Percentiles rank a stretch among this genome's conserved stretches.
These are phyloP conservation scores for Petunia secreta DNA, from an alignment of 257 asterid species.

Conservation along the genomic window DNA sequence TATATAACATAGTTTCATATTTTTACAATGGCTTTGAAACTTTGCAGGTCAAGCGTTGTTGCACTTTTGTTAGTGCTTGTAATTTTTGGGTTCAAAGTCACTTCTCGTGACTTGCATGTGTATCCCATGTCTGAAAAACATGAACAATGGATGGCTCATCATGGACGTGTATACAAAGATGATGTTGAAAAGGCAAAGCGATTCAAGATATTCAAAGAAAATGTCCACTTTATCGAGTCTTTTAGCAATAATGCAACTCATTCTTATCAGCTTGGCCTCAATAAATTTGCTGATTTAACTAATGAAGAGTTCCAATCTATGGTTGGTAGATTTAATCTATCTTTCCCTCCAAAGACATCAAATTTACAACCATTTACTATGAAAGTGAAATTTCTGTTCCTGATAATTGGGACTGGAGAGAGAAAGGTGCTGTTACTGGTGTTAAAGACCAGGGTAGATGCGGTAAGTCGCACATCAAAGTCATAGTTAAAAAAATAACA, in stretches of 20 bases:
- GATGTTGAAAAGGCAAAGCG: constrained; percentile 41
- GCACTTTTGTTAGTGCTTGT: constrained; percentile 26
- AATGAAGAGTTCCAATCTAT: constrained; percentile 39
- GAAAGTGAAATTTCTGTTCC: constrained; percentile 40
- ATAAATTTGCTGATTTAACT: constrained; percentile 46
- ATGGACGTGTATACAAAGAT: constrained; percentile 38
- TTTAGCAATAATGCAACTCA: constrained; percentile 32
- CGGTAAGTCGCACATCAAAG: constrained; percentile 28
- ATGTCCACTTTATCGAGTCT: constrained; percentile 40
- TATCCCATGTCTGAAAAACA: constrained; percentile 36
- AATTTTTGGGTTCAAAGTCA: constrained; percentile 24
- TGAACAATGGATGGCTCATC: constrained; percentile 41
- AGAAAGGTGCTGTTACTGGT: constrained; percentile 42
- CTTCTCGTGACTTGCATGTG: constrained; percentile 28
- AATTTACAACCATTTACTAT: constrained; percentile 37
- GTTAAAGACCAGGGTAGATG: constrained; percentile 39
- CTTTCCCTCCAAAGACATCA: constrained; percentile 16
- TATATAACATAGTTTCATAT: not conserved
- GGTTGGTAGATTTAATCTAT: constrained; percentile 37
- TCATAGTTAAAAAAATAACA: too few species aligned
- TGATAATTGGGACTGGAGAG: constrained; percentile 43
- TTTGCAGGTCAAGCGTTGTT: constrained; percentile 29
- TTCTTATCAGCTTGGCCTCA: constrained; percentile 43
- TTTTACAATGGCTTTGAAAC: constrained; percentile 17
- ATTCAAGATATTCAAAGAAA: constrained; percentile 40